phyloP scores from a whole-genome alignment of 164 flowering plant genomes.

The Paratinospora sagittata region DNA sequence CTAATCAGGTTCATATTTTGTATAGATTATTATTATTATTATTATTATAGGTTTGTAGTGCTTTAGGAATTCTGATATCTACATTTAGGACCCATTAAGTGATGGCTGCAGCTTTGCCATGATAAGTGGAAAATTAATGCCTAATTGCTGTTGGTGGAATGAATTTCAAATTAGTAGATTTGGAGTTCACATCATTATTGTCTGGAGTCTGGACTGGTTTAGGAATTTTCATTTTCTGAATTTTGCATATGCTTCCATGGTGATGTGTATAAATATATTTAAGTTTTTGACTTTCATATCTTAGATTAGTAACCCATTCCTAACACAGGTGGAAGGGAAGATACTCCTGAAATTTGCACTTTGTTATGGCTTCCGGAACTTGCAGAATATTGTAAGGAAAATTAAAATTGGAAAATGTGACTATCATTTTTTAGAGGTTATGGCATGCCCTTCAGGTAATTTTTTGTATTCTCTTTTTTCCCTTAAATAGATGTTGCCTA shows the following conservation, averaged over 20 bases:
- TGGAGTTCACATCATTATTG: not conserved
- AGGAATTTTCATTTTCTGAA: not conserved
- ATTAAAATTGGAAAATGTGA: slow-evolving; percentile 78
- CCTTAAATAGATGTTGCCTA: not conserved
- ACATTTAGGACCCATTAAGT: no score
- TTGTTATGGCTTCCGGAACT: slow-evolving; percentile 97
- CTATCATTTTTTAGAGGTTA: slow-evolving; percentile 86
- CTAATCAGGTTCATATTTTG: no score
- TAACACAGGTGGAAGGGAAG: slow-evolving; percentile 70
- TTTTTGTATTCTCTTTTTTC: not conserved
- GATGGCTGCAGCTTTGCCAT: no score
- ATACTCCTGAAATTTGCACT: slow-evolving; percentile 74
- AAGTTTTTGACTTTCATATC: not conserved
- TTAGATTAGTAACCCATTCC: slow-evolving; percentile 2
- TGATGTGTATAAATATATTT: not conserved
- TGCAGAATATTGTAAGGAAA: slow-evolving; percentile 80
- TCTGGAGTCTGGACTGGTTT: not conserved
- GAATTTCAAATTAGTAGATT: no score
- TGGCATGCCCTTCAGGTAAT: slow-evolving; percentile 98
- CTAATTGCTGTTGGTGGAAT: no score
- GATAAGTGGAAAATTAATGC: no score
- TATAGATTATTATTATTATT: no score
- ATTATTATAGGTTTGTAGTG: no score
- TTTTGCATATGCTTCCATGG: not conserved
- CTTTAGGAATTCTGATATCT: no score